Conservation (phyloP, 345 rosid genomes). For the Eucalyptus pauciflora region DNA sequence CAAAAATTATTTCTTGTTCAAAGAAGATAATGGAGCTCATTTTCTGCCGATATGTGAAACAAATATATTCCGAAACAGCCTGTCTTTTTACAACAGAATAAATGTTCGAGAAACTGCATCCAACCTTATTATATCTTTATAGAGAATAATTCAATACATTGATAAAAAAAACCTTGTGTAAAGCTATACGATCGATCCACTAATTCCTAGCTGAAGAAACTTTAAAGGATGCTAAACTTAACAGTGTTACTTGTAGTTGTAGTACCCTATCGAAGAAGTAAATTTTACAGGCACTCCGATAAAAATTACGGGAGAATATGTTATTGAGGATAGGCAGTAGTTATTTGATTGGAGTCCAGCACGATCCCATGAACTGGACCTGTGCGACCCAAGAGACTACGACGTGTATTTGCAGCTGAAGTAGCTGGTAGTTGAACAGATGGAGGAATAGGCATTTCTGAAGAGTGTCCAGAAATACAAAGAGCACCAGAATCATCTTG, state of each 20-base stretch:
- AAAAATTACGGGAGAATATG: not conserved
- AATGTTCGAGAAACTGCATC: not conserved
- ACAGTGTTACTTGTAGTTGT: not conserved
- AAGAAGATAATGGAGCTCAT: not conserved
- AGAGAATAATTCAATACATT: not conserved
- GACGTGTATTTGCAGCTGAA: conserved; percentile 6
- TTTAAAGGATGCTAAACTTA: not conserved
- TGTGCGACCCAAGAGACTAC: conserved; percentile 13
- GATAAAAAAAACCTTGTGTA: not conserved
- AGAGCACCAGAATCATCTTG: conserved; percentile 80
- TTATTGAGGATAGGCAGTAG: not conserved
- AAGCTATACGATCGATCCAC: not conserved
- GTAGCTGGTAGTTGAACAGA: conserved; percentile 13
- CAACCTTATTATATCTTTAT: not conserved
- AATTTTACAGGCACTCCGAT: not conserved
- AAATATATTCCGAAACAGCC: not conserved
- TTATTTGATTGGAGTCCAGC: conserved; percentile 35
- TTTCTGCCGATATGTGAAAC: not conserved
- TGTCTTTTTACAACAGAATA: not conserved
- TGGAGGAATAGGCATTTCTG: conserved; percentile 56
- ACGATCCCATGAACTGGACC: conserved; percentile 51
- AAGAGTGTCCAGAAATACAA: conserved; percentile 74
- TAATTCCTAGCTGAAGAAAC: not conserved
- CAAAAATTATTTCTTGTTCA: not conserved
- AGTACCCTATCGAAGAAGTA: not conserved